phyloP scores from a whole-genome alignment of 2,329 filamentous ascomycete genomes.

The Colletotrichum sp. region DNA sequence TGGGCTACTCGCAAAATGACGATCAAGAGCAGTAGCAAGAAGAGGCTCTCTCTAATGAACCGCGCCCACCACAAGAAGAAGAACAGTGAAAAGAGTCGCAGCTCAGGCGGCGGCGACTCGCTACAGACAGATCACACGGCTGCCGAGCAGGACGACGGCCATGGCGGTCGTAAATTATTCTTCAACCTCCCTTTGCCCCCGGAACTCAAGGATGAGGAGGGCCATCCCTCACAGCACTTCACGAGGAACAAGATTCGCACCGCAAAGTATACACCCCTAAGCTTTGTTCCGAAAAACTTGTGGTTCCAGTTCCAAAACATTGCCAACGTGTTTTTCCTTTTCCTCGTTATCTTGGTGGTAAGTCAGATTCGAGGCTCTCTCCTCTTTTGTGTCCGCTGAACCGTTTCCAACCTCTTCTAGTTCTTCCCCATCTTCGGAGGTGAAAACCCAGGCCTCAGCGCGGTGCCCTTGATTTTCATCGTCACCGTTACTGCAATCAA shows the following conservation, averaged over 20 bases:
- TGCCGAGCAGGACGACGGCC: constrained; percentile 43
- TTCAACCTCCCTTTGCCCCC: constrained; percentile 85
- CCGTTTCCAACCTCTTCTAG: constrained; percentile 50
- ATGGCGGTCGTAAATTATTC: constrained; percentile 68
- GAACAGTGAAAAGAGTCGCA: constrained; percentile 72
- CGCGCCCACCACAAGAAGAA: constrained; percentile 71
- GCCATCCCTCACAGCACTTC: constrained; percentile 72
- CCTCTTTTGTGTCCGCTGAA: not conserved
- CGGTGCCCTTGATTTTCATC: constrained; percentile 93
- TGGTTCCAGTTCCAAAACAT: constrained; percentile 99
- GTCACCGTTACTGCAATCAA: constrained; percentile 88
- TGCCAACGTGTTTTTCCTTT: constrained; percentile 97
- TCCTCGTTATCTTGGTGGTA: constrained; percentile 93
- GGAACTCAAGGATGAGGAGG: constrained; percentile 80
- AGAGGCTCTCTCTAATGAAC: constrained; percentile 83
- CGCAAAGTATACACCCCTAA: constrained; percentile 94
- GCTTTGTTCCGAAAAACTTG: constrained; percentile 94
- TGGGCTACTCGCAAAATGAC: constrained; percentile 95
- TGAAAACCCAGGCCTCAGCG: constrained; percentile 85
- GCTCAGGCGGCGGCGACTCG: constrained; percentile 40
- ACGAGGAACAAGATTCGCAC: constrained; percentile 96
- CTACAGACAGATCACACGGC: constrained; percentile 22
- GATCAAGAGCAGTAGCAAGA: constrained; percentile 75
- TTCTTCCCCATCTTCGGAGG: constrained; percentile 97
- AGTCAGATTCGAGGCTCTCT: constrained; percentile 39